These are phyloP conservation scores for Pythium phragmitis DNA, from an alignment of 352 stramenopile genomes.

Conservation along the genomic window DNA sequence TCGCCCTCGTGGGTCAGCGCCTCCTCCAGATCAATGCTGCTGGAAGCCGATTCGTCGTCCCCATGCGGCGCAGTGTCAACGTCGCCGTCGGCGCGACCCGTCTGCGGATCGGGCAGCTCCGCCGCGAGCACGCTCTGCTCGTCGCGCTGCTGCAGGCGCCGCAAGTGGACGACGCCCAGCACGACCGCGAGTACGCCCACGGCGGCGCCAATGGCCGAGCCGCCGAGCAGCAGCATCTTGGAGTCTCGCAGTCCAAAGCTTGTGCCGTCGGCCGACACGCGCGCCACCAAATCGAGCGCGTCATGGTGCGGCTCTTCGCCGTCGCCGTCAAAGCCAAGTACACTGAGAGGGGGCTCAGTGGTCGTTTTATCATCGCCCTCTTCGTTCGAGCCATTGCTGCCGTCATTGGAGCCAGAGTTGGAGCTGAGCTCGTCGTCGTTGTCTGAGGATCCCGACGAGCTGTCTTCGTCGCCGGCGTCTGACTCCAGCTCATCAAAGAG, in stretches of 20 bases:
- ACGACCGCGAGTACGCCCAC: conserved; percentile 22
- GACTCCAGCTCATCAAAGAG: neutral
- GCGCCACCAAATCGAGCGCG: conserved; percentile 7
- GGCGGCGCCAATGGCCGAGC: conserved; percentile 18
- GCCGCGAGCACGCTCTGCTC: conserved; percentile 19
- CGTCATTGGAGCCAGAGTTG: neutral
- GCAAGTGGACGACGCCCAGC: conserved; percentile 20
- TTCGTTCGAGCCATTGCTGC: neutral
- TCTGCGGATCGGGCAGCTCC: conserved; percentile 21
- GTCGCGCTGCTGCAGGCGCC: conserved; percentile 18
- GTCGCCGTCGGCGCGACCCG: conserved; percentile 10
- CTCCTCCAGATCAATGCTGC: conserved; percentile 16
- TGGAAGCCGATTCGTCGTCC: conserved; percentile 15
- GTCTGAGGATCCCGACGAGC: neutral
- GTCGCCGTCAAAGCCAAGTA: neutral
- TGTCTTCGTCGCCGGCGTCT: neutral
- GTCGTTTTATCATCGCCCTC: neutral
- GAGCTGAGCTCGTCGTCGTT: neutral
- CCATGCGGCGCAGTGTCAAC: neutral
- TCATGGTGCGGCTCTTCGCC: neutral
- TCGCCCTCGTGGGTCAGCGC: conserved; percentile 6
- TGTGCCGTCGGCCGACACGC: conserved; percentile 21
- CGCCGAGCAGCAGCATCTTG: conserved; percentile 15
- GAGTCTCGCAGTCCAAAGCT: conserved; percentile 16
- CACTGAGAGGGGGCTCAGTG: too few species aligned